phyloP scores from a whole-genome alignment of 2,329 filamentous ascomycete species.

The Calonectria naviculata region DNA sequence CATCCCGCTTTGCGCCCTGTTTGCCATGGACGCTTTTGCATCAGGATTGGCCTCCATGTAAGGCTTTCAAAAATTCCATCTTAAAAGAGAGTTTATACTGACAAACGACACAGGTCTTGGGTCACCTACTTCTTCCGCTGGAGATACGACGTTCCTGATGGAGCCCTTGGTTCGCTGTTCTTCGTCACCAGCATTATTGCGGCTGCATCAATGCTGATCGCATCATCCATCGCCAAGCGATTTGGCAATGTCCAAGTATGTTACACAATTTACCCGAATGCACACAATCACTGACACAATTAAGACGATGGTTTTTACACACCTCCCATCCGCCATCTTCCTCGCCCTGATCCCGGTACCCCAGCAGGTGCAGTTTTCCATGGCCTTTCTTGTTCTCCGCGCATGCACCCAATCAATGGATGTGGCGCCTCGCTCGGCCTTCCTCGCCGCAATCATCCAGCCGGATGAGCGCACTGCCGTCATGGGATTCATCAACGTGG shows the following conservation, averaged over 20 bases:
- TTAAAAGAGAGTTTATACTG: not conserved
- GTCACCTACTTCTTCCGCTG: constrained; percentile 66
- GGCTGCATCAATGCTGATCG: constrained; percentile 62
- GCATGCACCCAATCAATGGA: constrained; percentile 77
- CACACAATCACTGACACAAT: not conserved
- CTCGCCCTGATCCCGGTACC: constrained; percentile 72
- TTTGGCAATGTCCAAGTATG: constrained; percentile 73
- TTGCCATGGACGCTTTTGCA: constrained; percentile 76
- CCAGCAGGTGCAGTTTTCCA: constrained; percentile 60
- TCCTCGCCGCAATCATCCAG: constrained; percentile 73
- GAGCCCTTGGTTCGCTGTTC: constrained; percentile 64
- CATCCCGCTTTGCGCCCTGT: constrained; percentile 72
- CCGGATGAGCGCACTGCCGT: constrained; percentile 76
- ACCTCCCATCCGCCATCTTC: constrained; percentile 75
- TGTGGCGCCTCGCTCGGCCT: constrained; percentile 75
- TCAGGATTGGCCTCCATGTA: constrained; percentile 75
- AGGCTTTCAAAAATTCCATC: constrained; percentile 46
- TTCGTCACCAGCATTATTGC: constrained; percentile 64
- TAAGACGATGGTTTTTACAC: constrained; percentile 80
- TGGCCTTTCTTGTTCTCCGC: constrained; percentile 71
- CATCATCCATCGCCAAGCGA: constrained; percentile 64
- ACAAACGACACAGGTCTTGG: constrained; percentile 58
- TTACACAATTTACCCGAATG: not conserved
- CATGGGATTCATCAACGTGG: constrained; percentile 61
- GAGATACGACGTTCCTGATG: constrained; percentile 59